Percentiles rank a stretch among this genome's conserved stretches.
Evolutionary conservation across 2,329 filamentous ascomycete species (phyloP).

Genomic region (Xylariaceae sp.): DNA sequence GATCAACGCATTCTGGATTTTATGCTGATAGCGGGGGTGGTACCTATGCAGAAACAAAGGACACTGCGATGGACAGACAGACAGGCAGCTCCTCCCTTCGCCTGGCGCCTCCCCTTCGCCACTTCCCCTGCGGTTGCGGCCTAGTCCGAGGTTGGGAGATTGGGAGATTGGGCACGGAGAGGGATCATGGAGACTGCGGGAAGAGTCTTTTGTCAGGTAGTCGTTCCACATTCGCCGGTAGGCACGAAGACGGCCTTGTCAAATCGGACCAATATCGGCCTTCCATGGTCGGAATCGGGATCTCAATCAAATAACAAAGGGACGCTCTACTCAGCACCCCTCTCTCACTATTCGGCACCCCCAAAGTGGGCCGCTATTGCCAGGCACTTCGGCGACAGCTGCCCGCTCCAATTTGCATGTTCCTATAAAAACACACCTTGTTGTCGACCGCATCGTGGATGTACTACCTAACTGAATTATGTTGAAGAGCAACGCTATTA

Average conservation of each 20-base stretch:
- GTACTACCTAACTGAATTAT: no score
- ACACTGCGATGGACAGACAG: not conserved
- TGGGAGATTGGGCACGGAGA: conserved; percentile 21
- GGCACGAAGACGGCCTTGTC: conserved; percentile 7
- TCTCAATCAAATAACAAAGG: conserved; percentile 12
- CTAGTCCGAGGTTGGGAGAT: conserved; percentile 10
- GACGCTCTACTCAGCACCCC: no score
- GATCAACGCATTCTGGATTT: not conserved
- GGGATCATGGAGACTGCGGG: not conserved
- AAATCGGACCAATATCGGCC: conserved; percentile 24
- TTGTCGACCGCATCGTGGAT: no score
- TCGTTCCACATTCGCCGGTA: not conserved
- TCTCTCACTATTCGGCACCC: no score
- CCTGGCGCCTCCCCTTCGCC: conserved; percentile 3
- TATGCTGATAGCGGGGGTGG: not conserved
- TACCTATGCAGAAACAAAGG: not conserved
- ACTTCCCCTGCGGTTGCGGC: conserved; percentile 7
- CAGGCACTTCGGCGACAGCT: no score
- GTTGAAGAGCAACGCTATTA: no score
- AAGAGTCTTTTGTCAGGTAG: not conserved
- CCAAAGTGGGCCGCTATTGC: no score
- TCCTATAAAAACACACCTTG: no score
- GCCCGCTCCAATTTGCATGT: no score
- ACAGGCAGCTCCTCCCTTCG: not conserved
- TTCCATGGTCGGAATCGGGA: conserved; percentile 10